phyloP scores from a whole-genome alignment of 2,329 filamentous ascomycete genomes.

The Botrytis squamosa region DNA sequence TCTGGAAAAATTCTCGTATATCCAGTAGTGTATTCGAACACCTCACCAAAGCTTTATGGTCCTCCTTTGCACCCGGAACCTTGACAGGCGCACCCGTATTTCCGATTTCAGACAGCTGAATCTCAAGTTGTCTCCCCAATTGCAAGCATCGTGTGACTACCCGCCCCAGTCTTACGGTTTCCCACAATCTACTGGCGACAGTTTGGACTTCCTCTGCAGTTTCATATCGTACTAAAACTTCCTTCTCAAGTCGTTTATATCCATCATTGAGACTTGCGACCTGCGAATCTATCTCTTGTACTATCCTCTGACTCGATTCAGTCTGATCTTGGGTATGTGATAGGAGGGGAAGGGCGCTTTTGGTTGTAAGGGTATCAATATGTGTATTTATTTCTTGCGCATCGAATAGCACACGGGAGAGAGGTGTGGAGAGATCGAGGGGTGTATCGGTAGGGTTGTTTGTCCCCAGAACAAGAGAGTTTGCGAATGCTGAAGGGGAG shows the following conservation, averaged over 20 bases:
- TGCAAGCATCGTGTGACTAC: conserved; percentile 76
- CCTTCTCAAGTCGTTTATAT: conserved; percentile 80
- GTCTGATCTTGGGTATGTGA: conserved; percentile 74
- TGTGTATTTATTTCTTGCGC: conserved; percentile 96
- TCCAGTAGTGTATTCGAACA: conserved; percentile 78
- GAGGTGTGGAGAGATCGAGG: conserved; percentile 88
- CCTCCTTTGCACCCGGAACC: conserved; percentile 50
- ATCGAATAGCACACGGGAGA: conserved; percentile 93
- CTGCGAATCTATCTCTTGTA: conserved; percentile 76
- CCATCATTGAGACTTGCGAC: conserved; percentile 77
- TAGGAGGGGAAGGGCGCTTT: conserved; percentile 77
- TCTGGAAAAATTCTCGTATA: conserved; percentile 69
- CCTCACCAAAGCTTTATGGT: conserved; percentile 76
- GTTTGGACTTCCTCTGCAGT: conserved; percentile 79
- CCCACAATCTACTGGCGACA: conserved; percentile 75
- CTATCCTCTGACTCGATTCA: conserved; percentile 67
- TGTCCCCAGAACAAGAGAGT: conserved; percentile 80
- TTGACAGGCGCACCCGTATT: conserved; percentile 39
- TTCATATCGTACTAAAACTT: conserved; percentile 82
- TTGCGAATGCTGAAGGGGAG: conserved; percentile 78
- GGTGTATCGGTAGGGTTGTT: conserved; percentile 90
- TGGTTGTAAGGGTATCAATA: conserved; percentile 85
- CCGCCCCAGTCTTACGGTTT: conserved; percentile 73
- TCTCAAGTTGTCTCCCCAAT: conserved; percentile 80
- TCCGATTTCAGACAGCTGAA: conserved; percentile 71